phyloP scores from a whole-genome alignment of 805 yeast species.

The Kuraishia borneana region DNA sequence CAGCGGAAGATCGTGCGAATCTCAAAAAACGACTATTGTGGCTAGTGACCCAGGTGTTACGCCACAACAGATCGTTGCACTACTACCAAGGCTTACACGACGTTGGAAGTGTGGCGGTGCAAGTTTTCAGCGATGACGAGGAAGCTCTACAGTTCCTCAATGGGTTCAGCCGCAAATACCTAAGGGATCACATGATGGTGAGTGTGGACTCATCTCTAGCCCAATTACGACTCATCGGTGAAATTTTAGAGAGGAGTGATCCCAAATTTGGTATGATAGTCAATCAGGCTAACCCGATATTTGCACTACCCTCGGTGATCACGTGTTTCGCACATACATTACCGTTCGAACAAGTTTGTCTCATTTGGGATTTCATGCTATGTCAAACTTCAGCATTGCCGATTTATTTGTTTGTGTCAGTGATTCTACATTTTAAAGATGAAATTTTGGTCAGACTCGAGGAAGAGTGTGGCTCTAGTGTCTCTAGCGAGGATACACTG shows the following conservation, averaged over 20 bases:
- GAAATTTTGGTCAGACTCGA: slow-evolving; percentile 25
- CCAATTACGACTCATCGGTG: slow-evolving; percentile 58
- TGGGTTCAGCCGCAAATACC: slow-evolving; percentile 41
- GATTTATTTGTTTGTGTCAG: slow-evolving; percentile 50
- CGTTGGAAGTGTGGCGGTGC: slow-evolving; percentile 53
- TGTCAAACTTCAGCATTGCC: slow-evolving; percentile 40
- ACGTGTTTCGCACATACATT: slow-evolving; percentile 65
- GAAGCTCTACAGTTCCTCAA: slow-evolving; percentile 37
- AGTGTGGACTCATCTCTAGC: slow-evolving; percentile 54
- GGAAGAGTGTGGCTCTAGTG: slow-evolving; percentile 13
- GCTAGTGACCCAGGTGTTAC: slow-evolving; percentile 41
- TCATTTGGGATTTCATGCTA: slow-evolving; percentile 62
- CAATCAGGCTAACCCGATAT: slow-evolving; percentile 39
- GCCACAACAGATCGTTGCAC: slow-evolving; percentile 47
- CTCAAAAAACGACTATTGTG: slow-evolving; percentile 29
- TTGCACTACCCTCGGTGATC: slow-evolving; percentile 65
- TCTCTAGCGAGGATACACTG: slow-evolving; percentile 10
- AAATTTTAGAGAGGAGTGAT: slow-evolving; percentile 41
- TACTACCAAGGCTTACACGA: slow-evolving; percentile 96
- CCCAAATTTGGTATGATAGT: slow-evolving; percentile 27
- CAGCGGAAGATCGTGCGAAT: slow-evolving; percentile 11
- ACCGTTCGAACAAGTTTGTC: slow-evolving; percentile 33
- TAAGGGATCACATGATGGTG: slow-evolving; percentile 81
- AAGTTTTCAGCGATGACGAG: slow-evolving; percentile 30
- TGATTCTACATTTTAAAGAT: slow-evolving; percentile 33